phyloP scores from a whole-genome alignment of 805 yeast species.

The Pichia scutulata region DNA sequence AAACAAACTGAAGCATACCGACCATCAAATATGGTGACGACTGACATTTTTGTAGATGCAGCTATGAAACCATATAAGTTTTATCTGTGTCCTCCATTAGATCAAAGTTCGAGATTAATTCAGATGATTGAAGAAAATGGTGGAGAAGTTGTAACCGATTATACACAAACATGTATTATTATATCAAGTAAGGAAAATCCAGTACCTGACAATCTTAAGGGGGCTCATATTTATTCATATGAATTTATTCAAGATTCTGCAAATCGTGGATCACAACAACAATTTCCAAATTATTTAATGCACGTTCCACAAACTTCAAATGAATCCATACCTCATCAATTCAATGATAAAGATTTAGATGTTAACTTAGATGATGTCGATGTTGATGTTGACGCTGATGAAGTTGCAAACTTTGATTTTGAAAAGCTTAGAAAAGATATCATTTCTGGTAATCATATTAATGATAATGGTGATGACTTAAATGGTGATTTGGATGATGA shows the following conservation, averaged over 20 bases:
- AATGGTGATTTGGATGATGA: constrained; percentile 2
- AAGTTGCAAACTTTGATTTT: background rate
- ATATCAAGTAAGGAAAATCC: constrained; percentile 7
- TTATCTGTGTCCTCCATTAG: constrained; percentile 14
- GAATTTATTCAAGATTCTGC: constrained; percentile 14
- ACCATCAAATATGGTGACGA: background rate
- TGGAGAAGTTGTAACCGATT: constrained; percentile 14
- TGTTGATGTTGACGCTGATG: background rate
- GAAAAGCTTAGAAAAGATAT: background rate
- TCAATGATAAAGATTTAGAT: background rate
- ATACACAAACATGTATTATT: constrained; percentile 10
- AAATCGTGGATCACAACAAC: constrained; percentile 12
- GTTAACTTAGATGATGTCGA: background rate
- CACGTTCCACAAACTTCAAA: constrained; percentile 8
- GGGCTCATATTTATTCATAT: constrained; percentile 14
- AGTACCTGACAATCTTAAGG: constrained; percentile 10
- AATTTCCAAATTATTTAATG: constrained; percentile 12
- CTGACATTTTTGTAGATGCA: constrained; percentile 10
- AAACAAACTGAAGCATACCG: background rate
- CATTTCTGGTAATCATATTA: background rate
- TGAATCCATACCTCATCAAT: constrained; percentile 6
- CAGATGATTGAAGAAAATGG: constrained; percentile 13
- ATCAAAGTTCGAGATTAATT: constrained; percentile 7
- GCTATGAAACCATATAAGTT: constrained; percentile 14
- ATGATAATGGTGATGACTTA: background rate